Conservation (phyloP, 2,329 filamentous ascomycete genomes). For the Colletotrichum tofieldiae region DNA sequence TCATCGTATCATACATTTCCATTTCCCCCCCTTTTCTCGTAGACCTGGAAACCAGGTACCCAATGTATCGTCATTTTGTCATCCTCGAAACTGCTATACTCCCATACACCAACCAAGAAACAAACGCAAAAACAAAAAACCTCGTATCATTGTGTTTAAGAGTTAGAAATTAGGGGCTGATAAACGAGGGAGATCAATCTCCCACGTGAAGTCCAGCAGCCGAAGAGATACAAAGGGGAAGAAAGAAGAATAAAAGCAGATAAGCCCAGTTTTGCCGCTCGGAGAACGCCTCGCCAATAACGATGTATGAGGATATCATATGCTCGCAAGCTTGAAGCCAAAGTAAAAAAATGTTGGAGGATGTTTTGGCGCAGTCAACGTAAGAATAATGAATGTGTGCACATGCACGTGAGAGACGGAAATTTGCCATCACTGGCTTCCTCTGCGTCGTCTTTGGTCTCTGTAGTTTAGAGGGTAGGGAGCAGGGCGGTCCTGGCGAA, state of each 20-base stretch:
- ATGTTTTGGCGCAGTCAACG: neutral
- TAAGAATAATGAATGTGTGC: neutral
- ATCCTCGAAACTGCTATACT: neutral
- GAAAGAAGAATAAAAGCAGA: neutral
- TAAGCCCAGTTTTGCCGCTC: neutral
- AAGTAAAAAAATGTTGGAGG: neutral
- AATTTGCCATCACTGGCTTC: conserved; percentile 23
- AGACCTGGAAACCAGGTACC: neutral
- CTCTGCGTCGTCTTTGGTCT: conserved; percentile 34
- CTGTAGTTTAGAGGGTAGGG: conserved; percentile 38
- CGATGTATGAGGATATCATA: conserved; percentile 16
- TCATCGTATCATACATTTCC: conserved; percentile 19
- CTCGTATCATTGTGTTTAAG: neutral
- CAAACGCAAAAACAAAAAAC: neutral
- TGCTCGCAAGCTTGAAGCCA: conserved; percentile 18
- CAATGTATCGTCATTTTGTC: conserved; percentile 5
- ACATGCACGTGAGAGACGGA: neutral
- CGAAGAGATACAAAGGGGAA: neutral
- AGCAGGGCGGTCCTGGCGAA: conserved; percentile 36
- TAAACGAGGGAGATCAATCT: neutral
- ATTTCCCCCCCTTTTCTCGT: neutral
- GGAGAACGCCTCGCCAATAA: conserved; percentile 36
- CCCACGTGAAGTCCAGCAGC: conserved; percentile 23
- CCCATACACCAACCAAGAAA: neutral
- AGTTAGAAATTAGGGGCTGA: conserved; percentile 22